These are phyloP conservation scores for Cyclotella cryptica DNA, from an alignment of 108 stramenopile genomes.

Conservation along the genomic window DNA sequence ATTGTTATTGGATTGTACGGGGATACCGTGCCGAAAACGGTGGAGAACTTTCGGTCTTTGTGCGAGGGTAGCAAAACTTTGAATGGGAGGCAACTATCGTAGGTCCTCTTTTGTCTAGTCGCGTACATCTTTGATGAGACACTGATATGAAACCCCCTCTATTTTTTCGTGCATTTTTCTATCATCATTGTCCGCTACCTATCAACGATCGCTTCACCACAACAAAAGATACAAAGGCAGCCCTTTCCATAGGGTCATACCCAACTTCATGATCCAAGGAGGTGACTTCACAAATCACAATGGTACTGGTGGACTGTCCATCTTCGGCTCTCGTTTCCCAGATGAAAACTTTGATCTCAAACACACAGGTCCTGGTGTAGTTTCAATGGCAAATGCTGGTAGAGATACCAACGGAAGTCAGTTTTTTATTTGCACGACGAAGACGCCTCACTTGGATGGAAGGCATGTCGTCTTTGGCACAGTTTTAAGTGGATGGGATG, in stretches of 20 bases:
- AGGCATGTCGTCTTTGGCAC: slow-evolving; percentile 86
- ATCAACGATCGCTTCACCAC: slow-evolving; percentile 57
- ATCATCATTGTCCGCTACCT: not conserved
- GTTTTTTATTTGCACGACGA: slow-evolving; percentile 86
- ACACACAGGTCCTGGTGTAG: slow-evolving; percentile 88
- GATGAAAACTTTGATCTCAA: slow-evolving; percentile 96
- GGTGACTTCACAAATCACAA: slow-evolving; percentile 96
- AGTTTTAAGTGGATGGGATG: slow-evolving; percentile 78
- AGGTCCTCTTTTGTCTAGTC: slow-evolving; percentile 34
- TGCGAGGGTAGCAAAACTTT: slow-evolving; percentile 64
- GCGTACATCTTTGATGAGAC: not conserved
- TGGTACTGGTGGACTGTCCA: slow-evolving; percentile 89
- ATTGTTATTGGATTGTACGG: slow-evolving; percentile 94
- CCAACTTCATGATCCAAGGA: slow-evolving; percentile 90
- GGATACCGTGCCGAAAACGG: slow-evolving; percentile 89
- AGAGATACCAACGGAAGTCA: slow-evolving; percentile 90
- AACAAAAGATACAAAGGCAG: slow-evolving; percentile 78
- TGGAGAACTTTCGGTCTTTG: slow-evolving; percentile 84
- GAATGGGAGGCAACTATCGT: slow-evolving; percentile 63
- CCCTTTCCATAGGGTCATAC: slow-evolving; percentile 94
- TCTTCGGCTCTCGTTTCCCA: slow-evolving; percentile 83
- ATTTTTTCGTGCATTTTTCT: too few relatives aligned
- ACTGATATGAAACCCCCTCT: slow-evolving; percentile 16
- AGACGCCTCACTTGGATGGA: slow-evolving; percentile 94
- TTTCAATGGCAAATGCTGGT: slow-evolving; percentile 97